phyloP scores from a whole-genome alignment of 768 basidiomycete species.

The Amanita brunnescens region DNA sequence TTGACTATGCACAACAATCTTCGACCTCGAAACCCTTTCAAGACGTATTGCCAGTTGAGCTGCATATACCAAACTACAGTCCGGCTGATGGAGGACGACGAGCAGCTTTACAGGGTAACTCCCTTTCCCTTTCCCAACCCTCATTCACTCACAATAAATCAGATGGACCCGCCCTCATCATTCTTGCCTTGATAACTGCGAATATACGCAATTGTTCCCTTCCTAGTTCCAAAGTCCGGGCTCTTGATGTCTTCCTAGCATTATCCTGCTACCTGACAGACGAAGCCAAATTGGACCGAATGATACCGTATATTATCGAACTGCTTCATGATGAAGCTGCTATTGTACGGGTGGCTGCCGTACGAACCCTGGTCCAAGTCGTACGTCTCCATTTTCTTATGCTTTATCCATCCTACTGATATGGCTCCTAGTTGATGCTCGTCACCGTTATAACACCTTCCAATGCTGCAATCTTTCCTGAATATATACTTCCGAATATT shows the following conservation, averaged over 20 bases:
- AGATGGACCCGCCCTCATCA: constrained; percentile 88
- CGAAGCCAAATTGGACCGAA: constrained; percentile 89
- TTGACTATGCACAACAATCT: constrained; percentile 41
- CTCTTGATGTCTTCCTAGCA: constrained; percentile 80
- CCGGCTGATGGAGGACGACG: constrained; percentile 36
- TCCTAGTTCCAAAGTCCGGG: constrained; percentile 79
- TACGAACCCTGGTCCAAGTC: constrained; percentile 75
- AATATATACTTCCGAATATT: constrained; percentile 92
- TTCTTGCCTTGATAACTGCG: constrained; percentile 79
- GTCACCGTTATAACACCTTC: constrained; percentile 80
- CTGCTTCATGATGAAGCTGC: constrained; percentile 81
- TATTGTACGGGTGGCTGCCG: constrained; percentile 68
- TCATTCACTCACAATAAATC: not conserved
- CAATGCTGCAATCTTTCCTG: constrained; percentile 76
- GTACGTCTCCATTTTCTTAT: constrained; percentile 35
- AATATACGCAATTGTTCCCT: constrained; percentile 83
- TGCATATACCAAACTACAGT: constrained; percentile 60
- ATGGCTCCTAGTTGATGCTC: constrained; percentile 27
- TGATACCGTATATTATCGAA: constrained; percentile 88
- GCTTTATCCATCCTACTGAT: not conserved
- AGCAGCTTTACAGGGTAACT: constrained; percentile 55
- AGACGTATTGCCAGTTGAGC: constrained; percentile 73
- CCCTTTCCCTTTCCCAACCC: not conserved
- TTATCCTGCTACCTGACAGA: constrained; percentile 78
- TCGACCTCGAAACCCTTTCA: constrained; percentile 44